A percentile compares a stretch with the other conserved stretches of the same genome.
These are phyloP conservation scores for Fusarium brachygibbosum DNA, from an alignment of 2,329 filamentous ascomycete species.

Conservation along the genomic window DNA sequence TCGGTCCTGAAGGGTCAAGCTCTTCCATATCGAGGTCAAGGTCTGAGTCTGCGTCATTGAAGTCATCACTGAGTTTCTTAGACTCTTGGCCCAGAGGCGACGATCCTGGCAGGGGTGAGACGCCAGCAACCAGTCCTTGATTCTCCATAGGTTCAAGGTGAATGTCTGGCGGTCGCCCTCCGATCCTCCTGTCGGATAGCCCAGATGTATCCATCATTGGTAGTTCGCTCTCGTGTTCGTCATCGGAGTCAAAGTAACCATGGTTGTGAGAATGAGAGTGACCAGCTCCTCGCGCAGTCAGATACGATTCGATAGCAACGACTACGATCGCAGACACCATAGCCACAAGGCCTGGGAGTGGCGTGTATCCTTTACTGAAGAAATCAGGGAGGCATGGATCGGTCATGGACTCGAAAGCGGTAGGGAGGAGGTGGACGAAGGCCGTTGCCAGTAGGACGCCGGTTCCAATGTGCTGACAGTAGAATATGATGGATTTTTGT, in stretches of 20 bases:
- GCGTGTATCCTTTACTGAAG: slow-evolving; percentile 83
- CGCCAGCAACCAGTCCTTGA: slow-evolving; percentile 69
- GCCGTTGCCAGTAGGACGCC: slow-evolving; percentile 89
- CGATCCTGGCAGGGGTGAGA: slow-evolving; percentile 69
- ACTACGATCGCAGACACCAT: slow-evolving; percentile 87
- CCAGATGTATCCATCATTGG: slow-evolving; percentile 49
- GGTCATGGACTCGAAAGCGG: slow-evolving; percentile 75
- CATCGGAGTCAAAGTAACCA: slow-evolving; percentile 64
- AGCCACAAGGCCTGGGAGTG: slow-evolving; percentile 83
- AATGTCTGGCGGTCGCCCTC: slow-evolving; percentile 63
- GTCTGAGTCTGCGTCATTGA: slow-evolving; percentile 66
- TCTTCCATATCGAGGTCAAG: slow-evolving; percentile 73
- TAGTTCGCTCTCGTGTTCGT: slow-evolving; percentile 54
- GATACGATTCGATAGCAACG: slow-evolving; percentile 88
- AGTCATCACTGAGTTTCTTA: slow-evolving; percentile 52
- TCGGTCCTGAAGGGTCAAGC: slow-evolving; percentile 61
- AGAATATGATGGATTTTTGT: slow-evolving; percentile 72
- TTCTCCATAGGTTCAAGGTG: slow-evolving; percentile 65
- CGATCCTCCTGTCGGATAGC: slow-evolving; percentile 56
- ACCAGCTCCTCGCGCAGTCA: slow-evolving; percentile 77
- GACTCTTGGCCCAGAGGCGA: slow-evolving; percentile 56
- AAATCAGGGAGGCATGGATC: slow-evolving; percentile 81
- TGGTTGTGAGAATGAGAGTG: slow-evolving; percentile 71
- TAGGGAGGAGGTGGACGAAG: slow-evolving; percentile 82
- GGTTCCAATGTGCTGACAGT: slow-evolving; percentile 82